phyloP scores from a whole-genome alignment of 441 rosid genomes.

The Populus trichocarpa region DNA sequence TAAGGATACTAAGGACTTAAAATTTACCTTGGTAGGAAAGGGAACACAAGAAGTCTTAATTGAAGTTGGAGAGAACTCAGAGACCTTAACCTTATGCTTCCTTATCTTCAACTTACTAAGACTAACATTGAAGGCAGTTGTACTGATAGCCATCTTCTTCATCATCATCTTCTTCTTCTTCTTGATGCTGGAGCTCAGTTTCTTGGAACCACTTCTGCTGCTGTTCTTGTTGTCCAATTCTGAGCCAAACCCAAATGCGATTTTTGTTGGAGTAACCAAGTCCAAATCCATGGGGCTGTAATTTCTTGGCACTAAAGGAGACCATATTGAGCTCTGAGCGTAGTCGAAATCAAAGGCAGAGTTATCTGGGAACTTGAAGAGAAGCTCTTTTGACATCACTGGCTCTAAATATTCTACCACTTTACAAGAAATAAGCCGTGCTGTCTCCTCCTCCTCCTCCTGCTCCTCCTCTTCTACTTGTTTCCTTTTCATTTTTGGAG shows the following conservation, averaged over 20 bases:
- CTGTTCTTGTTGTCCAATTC: conserved; percentile 18
- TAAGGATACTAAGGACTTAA: too few species aligned
- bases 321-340: conserved; percentile 85
- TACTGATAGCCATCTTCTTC: background rate
- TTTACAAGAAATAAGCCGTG: conserved; percentile 32
- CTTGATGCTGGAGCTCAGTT: conserved; percentile 13
- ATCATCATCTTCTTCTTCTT: conserved; percentile 14
- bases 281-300: conserved; percentile 42
- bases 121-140: conserved; percentile 8
- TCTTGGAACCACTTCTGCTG: conserved; percentile 15
- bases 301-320: conserved; percentile 65
- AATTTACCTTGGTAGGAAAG: conserved; percentile 40
- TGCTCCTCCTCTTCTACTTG: background rate
- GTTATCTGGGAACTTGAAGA: conserved; percentile 73
- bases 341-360: conserved; percentile 68
- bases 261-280: conserved; percentile 29
- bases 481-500: conserved; percentile 2
- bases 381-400: conserved; percentile 62
- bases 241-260: conserved; percentile 31
- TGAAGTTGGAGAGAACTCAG: conserved; percentile 38
- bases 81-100: conserved; percentile 17
- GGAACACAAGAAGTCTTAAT: conserved; percentile 38
- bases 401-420: conserved; percentile 76
- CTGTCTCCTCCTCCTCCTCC: conserved; percentile 33
- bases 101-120: conserved; percentile 22